A percentile compares a stretch with the other conserved stretches of the same genome.
These are phyloP conservation scores for Globisporangium spiculum DNA, from an alignment of 352 stramenopile genomes.

Conservation along the genomic window DNA sequence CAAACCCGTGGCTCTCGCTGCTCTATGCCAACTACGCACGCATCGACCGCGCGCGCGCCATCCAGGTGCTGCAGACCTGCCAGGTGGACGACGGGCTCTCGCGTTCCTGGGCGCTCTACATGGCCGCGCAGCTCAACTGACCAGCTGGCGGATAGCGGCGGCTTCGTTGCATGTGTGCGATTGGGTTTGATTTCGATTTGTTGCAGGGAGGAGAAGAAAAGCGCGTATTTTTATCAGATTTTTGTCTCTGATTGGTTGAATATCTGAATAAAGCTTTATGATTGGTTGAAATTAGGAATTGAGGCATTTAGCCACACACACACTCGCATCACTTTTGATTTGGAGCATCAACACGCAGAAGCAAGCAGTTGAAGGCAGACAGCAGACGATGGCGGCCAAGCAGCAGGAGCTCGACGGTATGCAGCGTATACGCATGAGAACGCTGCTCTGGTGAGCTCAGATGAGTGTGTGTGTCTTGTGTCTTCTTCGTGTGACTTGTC, in stretches of 20 bases:
- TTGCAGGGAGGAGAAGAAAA: neutral
- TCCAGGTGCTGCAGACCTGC: constrained; percentile 49
- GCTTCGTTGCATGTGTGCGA: neutral
- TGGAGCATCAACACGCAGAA: neutral
- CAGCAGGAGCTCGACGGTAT: constrained; percentile 44
- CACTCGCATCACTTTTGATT: neutral
- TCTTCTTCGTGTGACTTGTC: no score
- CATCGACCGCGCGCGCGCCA: constrained; percentile 38
- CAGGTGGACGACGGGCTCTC: constrained; percentile 71
- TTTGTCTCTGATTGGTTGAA: neutral
- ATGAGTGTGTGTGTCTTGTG: neutral
- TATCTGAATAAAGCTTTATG: neutral
- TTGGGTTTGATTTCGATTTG: neutral
- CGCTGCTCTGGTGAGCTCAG: neutral
- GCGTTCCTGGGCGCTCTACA: constrained; percentile 73
- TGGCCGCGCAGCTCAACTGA: constrained; percentile 39
- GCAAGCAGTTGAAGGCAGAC: neutral
- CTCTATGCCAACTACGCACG: constrained; percentile 73
- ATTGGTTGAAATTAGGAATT: neutral
- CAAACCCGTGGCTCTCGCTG: constrained; percentile 72
- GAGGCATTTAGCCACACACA: neutral
- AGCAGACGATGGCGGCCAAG: constrained; percentile 23
- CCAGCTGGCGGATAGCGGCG: neutral
- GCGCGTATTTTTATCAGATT: neutral
- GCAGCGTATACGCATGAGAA: neutral